Conservation (phyloP, 2,329 filamentous ascomycete genomes). For the Penicillium sp. region DNA sequence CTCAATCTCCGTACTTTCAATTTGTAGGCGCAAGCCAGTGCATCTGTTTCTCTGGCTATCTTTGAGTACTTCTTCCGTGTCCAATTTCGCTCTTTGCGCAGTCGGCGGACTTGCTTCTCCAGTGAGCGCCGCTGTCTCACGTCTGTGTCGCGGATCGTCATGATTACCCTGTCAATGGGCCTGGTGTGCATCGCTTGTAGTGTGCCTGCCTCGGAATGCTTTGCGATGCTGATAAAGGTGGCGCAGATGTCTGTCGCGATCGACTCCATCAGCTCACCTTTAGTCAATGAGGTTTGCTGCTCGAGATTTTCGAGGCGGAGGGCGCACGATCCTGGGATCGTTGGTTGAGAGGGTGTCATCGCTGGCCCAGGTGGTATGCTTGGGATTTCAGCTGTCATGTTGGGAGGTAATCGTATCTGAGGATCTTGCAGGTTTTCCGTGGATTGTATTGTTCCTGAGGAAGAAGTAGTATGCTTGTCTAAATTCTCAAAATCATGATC, state of each 20-base stretch:
- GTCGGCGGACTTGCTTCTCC: conserved; percentile 18
- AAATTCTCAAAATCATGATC: not conserved
- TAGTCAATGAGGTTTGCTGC: conserved; percentile 17
- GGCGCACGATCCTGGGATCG: conserved; percentile 14
- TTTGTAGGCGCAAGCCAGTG: conserved; percentile 16
- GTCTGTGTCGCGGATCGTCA: conserved; percentile 26
- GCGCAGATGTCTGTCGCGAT: conserved; percentile 34
- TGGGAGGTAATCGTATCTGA: not conserved
- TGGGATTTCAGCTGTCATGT: conserved; percentile 1
- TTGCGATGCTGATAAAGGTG: conserved; percentile 31
- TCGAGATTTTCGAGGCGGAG: conserved; percentile 27
- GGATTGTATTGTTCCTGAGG: not conserved
- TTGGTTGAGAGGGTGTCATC: not conserved
- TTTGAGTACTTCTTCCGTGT: conserved; percentile 22
- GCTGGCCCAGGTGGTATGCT: not conserved
- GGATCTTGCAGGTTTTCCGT: not conserved
- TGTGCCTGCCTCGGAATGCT: conserved; percentile 25
- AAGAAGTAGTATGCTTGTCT: not conserved
- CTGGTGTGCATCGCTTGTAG: conserved; percentile 24
- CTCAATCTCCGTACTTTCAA: conserved; percentile 11
- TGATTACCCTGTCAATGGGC: conserved; percentile 30
- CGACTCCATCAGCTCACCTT: conserved; percentile 25
- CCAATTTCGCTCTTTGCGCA: conserved; percentile 22
- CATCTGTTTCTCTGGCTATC: conserved; percentile 18
- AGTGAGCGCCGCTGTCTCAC: conserved; percentile 14